Conservation (phyloP, 371 early-diverging fungal species). For the Haplosporangium sp. region DNA sequence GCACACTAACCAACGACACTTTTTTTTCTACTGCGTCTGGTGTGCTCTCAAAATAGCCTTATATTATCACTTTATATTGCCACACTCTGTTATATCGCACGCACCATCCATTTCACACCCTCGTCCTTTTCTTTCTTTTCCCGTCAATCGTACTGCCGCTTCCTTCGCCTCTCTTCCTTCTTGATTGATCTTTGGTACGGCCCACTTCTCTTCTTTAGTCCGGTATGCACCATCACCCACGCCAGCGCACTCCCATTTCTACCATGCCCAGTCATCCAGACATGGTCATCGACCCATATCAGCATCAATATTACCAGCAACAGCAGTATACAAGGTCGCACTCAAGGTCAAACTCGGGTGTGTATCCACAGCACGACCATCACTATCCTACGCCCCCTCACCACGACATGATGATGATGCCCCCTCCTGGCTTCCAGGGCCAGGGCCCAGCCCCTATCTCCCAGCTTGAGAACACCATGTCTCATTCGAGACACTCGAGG, state of each 20-base stretch:
- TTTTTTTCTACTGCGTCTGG: background rate
- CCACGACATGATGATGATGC: no score
- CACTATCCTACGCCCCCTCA: conserved; percentile 14
- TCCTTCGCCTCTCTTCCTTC: no score
- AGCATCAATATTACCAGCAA: conserved; percentile 9
- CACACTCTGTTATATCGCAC: conserved; percentile 3
- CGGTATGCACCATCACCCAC: conserved; percentile 18
- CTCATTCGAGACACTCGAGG: conserved; percentile 5
- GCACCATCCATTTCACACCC: conserved; percentile 9
- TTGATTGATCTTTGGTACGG: no score
- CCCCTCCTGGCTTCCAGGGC: conserved; percentile 8
- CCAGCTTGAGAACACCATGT: background rate
- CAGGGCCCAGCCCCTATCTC: conserved; percentile 8
- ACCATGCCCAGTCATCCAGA: conserved; percentile 13
- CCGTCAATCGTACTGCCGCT: background rate
- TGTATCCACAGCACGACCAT: conserved; percentile 15
- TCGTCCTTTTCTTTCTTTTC: background rate
- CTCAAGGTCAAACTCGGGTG: conserved; percentile 32
- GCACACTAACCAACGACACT: no score
- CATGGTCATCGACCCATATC: conserved; percentile 11
- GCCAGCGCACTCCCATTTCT: background rate
- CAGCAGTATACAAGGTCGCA: conserved; percentile 17
- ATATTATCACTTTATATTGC: background rate
- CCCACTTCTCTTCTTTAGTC: no score
- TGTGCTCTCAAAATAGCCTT: conserved; percentile 1